phyloP scores from a whole-genome alignment of 176 grass and related monocot genomes.

The Olyra latifolia region DNA sequence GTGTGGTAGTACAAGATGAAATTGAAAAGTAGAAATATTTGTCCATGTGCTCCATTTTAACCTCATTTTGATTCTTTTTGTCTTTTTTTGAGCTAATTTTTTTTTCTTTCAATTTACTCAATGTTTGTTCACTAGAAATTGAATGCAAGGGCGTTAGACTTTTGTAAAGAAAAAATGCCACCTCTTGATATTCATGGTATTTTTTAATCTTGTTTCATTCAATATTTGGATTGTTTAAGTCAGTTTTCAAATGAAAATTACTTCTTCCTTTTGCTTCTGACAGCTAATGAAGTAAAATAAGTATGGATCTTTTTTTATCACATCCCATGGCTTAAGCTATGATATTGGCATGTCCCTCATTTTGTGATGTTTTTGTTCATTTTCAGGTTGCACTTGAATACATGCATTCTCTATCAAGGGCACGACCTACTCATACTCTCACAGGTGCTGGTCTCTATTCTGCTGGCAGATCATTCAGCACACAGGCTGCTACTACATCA shows the following conservation, averaged over 20 bases:
- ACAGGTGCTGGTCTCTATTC: constrained; percentile 23
- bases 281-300: constrained; percentile 4
- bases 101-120: background rate
- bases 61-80: background rate
- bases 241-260: background rate
- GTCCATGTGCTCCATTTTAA: background rate
- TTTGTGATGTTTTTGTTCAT: background rate
- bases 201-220: background rate
- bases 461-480: constrained; percentile 61
- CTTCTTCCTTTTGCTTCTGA: background rate
- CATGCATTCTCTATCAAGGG: constrained; percentile 41
- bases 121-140: constrained; percentile 11
- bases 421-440: constrained; percentile 45
- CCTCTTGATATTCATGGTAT: background rate
- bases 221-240: background rate
- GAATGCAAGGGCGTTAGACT: background rate
- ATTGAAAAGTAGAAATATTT: constrained; percentile 1
- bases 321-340: background rate
- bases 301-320: background rate
- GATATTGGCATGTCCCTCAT: constrained; percentile 3
- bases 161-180: background rate
- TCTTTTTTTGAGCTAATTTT: too few species aligned
- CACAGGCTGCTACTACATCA: constrained; percentile 58
- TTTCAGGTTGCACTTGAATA: constrained; percentile 42
- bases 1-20: background rate